A percentile compares a stretch with the other conserved stretches of the same genome.
Conservation (phyloP, 257 asterid species). For the Rehmannia glutinosa region DNA sequence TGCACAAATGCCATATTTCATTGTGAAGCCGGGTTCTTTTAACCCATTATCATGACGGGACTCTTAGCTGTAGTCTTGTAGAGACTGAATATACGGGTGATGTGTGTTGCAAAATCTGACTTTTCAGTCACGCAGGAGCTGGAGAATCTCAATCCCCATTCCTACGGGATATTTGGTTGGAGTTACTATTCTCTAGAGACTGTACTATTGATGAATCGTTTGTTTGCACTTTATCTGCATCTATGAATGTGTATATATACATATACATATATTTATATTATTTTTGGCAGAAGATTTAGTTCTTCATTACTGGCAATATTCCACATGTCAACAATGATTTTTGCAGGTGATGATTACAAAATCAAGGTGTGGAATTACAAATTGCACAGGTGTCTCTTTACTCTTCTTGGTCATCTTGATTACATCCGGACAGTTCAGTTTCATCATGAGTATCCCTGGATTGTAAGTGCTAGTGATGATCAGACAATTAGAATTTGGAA, state of each 20-base stretch:
- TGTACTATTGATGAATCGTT: background rate
- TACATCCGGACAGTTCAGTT: constrained; percentile 93
- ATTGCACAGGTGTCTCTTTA: constrained; percentile 90
- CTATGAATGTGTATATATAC: background rate
- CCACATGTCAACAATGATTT: background rate
- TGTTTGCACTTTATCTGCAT: background rate
- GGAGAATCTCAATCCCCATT: background rate
- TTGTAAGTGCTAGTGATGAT: constrained; percentile 96
- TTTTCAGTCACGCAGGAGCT: background rate
- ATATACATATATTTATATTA: background rate
- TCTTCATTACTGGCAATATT: background rate
- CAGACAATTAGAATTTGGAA: constrained; percentile 99
- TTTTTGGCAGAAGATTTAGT: background rate
- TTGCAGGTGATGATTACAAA: constrained; percentile 97
- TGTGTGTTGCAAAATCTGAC: background rate
- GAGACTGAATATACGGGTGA: background rate
- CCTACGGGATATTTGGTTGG: background rate
- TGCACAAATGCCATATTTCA: background rate
- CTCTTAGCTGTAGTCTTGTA: background rate
- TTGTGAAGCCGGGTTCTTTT: background rate
- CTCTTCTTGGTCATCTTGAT: constrained; percentile 98
- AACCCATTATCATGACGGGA: background rate
- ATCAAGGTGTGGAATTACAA: constrained; percentile 97
- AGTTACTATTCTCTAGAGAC: background rate
- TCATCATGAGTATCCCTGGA: constrained; percentile 99